These are phyloP conservation scores for Neurospora sp. DNA, from an alignment of 495 filamentous ascomycete species.

Conservation along the genomic window DNA sequence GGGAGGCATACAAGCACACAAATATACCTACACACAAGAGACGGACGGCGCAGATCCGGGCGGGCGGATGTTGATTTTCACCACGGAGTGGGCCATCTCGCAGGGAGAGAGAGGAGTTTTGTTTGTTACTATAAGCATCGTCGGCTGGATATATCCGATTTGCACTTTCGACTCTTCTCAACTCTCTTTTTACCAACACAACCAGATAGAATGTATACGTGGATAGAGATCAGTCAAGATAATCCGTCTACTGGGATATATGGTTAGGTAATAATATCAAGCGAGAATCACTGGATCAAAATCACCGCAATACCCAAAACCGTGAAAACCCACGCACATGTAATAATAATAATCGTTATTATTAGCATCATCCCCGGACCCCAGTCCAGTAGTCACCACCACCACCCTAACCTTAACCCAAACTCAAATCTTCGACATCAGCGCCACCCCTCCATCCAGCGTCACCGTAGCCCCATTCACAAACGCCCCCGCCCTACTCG, in stretches of 20 bases:
- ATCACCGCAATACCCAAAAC: too few species aligned
- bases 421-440: conserved; percentile 24
- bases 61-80: not conserved
- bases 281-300: not conserved
- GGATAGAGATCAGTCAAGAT: not conserved
- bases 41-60: not conserved
- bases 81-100: not conserved
- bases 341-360: not conserved
- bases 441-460: conserved; percentile 52
- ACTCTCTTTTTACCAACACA: not conserved
- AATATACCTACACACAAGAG: not conserved
- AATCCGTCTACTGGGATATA: not conserved
- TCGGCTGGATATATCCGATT: not conserved
- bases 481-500: conserved; percentile 59
- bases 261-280: not conserved
- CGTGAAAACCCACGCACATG: not conserved
- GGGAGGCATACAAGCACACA: not conserved
- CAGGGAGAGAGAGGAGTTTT: not conserved
- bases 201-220: not conserved
- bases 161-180: not conserved
- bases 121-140: not conserved
- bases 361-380: not conserved
- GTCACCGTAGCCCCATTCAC: conserved; percentile 70
- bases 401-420: not conserved
- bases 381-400: not conserved